phyloP scores from a whole-genome alignment of 2,329 filamentous ascomycete species.

The Neobulgaria alba region DNA sequence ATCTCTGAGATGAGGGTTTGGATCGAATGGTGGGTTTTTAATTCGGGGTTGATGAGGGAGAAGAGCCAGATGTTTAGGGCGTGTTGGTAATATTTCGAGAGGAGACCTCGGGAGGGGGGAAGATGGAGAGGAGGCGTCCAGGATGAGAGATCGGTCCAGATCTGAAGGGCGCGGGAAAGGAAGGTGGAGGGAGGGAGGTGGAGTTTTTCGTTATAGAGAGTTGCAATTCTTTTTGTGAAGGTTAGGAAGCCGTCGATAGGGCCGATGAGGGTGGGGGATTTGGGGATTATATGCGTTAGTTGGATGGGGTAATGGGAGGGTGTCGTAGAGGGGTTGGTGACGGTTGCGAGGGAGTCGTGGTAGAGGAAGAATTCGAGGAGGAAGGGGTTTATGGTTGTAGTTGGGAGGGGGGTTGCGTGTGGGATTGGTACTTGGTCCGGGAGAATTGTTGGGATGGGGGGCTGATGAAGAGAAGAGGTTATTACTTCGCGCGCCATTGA shows the following conservation, averaged over 20 bases:
- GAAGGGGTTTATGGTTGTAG: constrained; percentile 16
- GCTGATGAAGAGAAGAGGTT: constrained; percentile 1
- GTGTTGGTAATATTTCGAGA: constrained; percentile 11
- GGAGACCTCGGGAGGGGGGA: constrained; percentile 5
- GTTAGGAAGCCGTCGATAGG: neutral
- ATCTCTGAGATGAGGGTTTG: constrained; percentile 9
- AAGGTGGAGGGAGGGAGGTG: constrained; percentile 21
- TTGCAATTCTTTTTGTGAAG: neutral
- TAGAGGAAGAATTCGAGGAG: constrained; percentile 20
- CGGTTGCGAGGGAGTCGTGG: constrained; percentile 16
- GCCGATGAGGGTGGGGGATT: neutral
- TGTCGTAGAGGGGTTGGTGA: constrained; percentile 9
- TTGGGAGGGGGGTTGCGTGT: neutral
- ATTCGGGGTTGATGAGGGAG: constrained; percentile 13
- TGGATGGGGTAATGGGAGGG: no score
- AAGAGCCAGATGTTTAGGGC: constrained; percentile 19
- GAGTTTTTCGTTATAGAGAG: constrained; percentile 9
- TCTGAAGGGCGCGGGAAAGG: constrained; percentile 13
- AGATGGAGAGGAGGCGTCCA: constrained; percentile 7
- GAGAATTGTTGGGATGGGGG: neutral
- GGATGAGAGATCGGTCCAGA: constrained; percentile 13
- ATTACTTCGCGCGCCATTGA: constrained; percentile 12
- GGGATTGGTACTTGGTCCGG: neutral
- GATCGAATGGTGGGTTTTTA: constrained; percentile 5
- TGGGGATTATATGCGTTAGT: no score